Evolutionary conservation across 1,284 basidiomycete species (phyloP).

Genomic region (Trametes polyzona): DNA sequence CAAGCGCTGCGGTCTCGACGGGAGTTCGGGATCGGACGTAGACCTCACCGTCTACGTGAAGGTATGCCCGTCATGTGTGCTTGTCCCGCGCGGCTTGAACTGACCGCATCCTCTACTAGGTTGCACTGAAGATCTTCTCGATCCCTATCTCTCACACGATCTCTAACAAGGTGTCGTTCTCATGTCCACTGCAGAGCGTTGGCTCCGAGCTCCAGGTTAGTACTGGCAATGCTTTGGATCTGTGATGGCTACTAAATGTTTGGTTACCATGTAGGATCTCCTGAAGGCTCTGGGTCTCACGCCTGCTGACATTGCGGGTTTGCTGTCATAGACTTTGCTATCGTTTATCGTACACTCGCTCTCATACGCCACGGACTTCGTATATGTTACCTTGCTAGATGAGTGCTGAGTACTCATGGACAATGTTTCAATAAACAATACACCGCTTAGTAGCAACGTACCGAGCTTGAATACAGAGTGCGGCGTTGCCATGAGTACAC

Average conservation of each 20-base stretch:
- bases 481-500: background rate
- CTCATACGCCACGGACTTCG: conserved; percentile 20
- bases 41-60: conserved; percentile 73
- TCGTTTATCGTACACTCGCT: background rate
- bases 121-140: conserved; percentile 65
- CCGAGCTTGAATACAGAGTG: too few species aligned
- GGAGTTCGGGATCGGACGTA: conserved; percentile 54
- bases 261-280: conserved; percentile 8
- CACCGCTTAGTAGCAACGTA: background rate
- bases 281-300: conserved; percentile 21
- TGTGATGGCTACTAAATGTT: background rate
- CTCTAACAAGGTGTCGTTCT: conserved; percentile 66
- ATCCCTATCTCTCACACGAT: conserved; percentile 74
- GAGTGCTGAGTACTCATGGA: conserved; percentile 14
- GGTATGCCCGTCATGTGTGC: conserved; percentile 38
- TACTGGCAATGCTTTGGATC: background rate
- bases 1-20: conserved; percentile 67
- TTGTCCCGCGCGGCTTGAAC: background rate
- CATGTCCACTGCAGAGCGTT: conserved; percentile 59
- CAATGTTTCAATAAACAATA: conserved; percentile 11
- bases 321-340: conserved; percentile 1
- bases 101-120: conserved; percentile 45
- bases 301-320: conserved; percentile 10
- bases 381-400: conserved; percentile 12
- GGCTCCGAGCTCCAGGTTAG: conserved; percentile 41